Evolutionary conservation across 352 stramenopile genomes (phyloP), one percentile per base, ranked within the genome.

Genomic region (Blastocystis sp.): DNA sequence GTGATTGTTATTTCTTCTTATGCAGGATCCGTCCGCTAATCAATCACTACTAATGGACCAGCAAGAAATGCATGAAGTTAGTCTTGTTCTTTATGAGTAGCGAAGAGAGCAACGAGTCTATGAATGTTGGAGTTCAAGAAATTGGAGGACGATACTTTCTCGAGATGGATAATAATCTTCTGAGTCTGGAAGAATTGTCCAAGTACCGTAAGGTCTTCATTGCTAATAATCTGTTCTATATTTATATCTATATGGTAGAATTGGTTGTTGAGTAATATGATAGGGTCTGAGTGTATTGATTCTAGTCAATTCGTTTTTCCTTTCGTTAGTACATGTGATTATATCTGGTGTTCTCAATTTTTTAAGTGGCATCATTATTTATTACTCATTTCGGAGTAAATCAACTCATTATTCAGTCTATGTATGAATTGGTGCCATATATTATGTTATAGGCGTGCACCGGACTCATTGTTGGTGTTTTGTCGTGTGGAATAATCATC

Each of bases 141-240:
- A 83, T 83, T 29, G 71, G 71, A 27, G 35, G 27, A 32, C 11
- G 29, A 29, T 52, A 29, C 27, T 83, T 83, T 37, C 12, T 83
- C 5, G n/a, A 83, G n/a, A 35, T 66, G 32, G n/a, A 83, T n/a
- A 49, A 42, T 12, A 83, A 65, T 29, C 11, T 83, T 21, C 49
- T 83, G 1, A 83, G 52, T 42, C 42, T 83, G 12, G 71, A 65
- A 19, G 71, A 83, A 21, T 27, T 83, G 1, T 52, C 46, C n/a
- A 65, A 59, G 32, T 83, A 83, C 39, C 46, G 71, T 37, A 83
- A 83, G 51, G 71, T 83, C 32, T 83, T 65, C 71, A 83, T 83
- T 42, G 71, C 71, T 9, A 83, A 83, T 24, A 83, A 83, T 37
- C 49, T 39, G 32, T 74, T 54, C 49, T 77, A 77, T 24, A 43